phyloP scores from a whole-genome alignment of 2,329 filamentous ascomycete species.

The Ceratocystis colombiana region DNA sequence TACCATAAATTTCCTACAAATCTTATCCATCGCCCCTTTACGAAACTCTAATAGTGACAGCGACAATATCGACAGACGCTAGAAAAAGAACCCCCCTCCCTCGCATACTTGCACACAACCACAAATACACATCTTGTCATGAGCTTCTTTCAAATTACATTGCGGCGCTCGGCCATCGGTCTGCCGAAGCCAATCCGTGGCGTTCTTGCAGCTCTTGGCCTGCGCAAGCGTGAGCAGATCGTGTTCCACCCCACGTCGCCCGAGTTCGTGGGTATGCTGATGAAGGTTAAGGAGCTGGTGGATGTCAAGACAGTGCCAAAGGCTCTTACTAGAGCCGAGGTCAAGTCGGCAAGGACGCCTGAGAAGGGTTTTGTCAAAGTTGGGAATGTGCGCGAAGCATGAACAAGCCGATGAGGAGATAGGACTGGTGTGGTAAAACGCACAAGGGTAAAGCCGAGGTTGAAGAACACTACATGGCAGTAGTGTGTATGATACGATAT shows the following conservation, averaged over 20 bases:
- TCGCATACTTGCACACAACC: conserved; percentile 7
- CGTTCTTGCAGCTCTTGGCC: conserved; percentile 73
- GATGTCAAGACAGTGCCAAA: conserved; percentile 66
- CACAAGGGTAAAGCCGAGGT: conserved; percentile 16
- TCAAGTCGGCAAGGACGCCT: conserved; percentile 61
- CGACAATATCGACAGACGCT: neutral
- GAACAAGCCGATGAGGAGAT: conserved; percentile 6
- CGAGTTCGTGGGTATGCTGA: conserved; percentile 78
- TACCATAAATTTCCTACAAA: neutral
- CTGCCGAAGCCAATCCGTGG: conserved; percentile 69
- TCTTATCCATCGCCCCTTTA: neutral
- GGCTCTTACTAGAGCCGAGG: conserved; percentile 53
- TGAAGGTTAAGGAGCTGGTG: conserved; percentile 89
- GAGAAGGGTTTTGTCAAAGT: conserved; percentile 75
- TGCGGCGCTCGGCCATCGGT: conserved; percentile 81
- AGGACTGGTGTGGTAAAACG: conserved; percentile 26
- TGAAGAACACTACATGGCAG: conserved; percentile 14
- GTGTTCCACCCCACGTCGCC: conserved; percentile 80
- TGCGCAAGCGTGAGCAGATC: conserved; percentile 72
- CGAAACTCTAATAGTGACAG: neutral
- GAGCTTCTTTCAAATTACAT: conserved; percentile 83
- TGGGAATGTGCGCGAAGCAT: conserved; percentile 35
- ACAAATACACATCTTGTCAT: conserved; percentile 36
- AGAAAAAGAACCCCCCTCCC: neutral
- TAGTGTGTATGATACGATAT: conserved; percentile 32